phyloP scores from a whole-genome alignment of 768 basidiomycete species.

The Bullera alba region DNA sequence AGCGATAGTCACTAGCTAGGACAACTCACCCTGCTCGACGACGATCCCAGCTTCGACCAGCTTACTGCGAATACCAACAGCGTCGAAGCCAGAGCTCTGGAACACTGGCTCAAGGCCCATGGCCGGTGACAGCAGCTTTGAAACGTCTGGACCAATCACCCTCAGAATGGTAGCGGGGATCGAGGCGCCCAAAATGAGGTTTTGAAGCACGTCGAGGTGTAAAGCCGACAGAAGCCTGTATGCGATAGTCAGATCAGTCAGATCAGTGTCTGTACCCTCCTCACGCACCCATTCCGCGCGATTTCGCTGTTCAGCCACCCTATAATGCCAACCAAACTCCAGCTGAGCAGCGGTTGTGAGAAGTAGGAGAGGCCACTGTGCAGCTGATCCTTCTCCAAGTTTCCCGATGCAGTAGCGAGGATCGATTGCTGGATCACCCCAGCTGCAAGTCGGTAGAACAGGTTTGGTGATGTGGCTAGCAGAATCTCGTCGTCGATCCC shows the following conservation, averaged over 20 bases:
- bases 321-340: slow-evolving; percentile 46
- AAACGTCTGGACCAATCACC: slow-evolving; percentile 14
- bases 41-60: slow-evolving; percentile 9
- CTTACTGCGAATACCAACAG: slow-evolving; percentile 13
- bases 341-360: slow-evolving; percentile 47
- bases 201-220: slow-evolving; percentile 39
- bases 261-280: no score
- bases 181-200: slow-evolving; percentile 21
- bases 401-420: slow-evolving; percentile 35
- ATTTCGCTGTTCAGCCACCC: slow-evolving; percentile 44
- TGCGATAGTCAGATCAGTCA: no score
- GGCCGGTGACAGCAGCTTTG: slow-evolving; percentile 15
- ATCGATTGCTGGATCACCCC: slow-evolving; percentile 47
- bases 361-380: slow-evolving; percentile 48
- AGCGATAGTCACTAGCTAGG: background rate
- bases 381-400: slow-evolving; percentile 46
- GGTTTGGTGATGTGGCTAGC: slow-evolving; percentile 41
- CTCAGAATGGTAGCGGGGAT: slow-evolving; percentile 26
- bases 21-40: background rate
- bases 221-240: slow-evolving; percentile 27
- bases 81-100: slow-evolving; percentile 28
- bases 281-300: slow-evolving; percentile 40
- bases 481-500: slow-evolving; percentile 44
- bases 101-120: slow-evolving; percentile 29
- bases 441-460: slow-evolving; percentile 42